Percentiles rank a stretch among this genome's conserved stretches.
Conservation (phyloP, 2,329 filamentous ascomycete species). For the Aureobasidium musti region DNA sequence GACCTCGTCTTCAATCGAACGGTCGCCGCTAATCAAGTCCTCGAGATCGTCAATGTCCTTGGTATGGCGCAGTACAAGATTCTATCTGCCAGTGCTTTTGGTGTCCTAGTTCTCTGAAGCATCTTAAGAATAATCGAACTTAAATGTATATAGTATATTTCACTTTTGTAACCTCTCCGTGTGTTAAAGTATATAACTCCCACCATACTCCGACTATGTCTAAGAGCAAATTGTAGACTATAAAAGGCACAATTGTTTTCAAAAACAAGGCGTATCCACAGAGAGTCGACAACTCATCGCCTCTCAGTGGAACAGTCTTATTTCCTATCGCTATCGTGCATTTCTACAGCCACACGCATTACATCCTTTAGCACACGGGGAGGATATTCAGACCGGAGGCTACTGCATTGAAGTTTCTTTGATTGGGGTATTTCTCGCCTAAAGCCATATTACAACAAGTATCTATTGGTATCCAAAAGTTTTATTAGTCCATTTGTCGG, state of each 20-base stretch:
- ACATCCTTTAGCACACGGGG: too few relatives aligned
- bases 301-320: too few relatives aligned
- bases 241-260: too few relatives aligned
- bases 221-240: too few relatives aligned
- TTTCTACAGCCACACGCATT: neutral
- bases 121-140: constrained; percentile 6
- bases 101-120: neutral
- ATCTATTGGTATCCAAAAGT: constrained; percentile 21
- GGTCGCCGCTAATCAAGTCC: constrained; percentile 14
- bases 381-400: neutral
- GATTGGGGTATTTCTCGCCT: neutral
- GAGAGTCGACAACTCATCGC: too few relatives aligned
- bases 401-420: constrained; percentile 2
- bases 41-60: constrained; percentile 8
- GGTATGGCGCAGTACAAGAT: neutral
- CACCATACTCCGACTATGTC: too few relatives aligned
- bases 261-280: too few relatives aligned
- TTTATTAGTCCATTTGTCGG: constrained; percentile 5
- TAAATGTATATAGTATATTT: too few relatives aligned
- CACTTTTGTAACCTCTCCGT: too few relatives aligned
- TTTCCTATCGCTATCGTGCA: neutral
- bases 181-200: too few relatives aligned
- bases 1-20: neutral
- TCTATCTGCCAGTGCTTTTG: neutral
- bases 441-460: constrained; percentile 27